Evolutionary conservation across 2,329 filamentous ascomycete species (phyloP).

Genomic region (Alternaria solani): DNA sequence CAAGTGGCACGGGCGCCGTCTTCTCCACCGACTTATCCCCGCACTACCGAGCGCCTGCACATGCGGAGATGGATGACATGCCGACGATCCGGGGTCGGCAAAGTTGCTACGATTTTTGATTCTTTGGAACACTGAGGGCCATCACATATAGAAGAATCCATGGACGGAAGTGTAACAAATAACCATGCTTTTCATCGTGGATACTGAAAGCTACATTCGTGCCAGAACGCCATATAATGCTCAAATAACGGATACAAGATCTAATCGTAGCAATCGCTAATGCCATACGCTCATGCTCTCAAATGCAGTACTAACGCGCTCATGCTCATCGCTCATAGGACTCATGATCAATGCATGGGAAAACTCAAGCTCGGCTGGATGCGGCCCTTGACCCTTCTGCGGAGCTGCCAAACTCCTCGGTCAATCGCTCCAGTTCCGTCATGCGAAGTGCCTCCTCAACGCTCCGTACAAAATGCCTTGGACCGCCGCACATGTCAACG

Average conservation of each 20-base stretch:
- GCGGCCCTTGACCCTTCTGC: slow-evolving; percentile 32
- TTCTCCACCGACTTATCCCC: background rate
- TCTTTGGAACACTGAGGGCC: no score
- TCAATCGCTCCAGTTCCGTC: slow-evolving; percentile 74
- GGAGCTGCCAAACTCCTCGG: slow-evolving; percentile 46
- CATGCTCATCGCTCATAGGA: background rate
- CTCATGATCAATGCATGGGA: background rate
- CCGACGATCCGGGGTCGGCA: background rate
- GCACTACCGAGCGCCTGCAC: background rate
- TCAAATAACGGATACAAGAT: background rate
- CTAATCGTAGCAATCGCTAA: background rate
- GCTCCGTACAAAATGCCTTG: slow-evolving; percentile 78
- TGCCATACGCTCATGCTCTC: background rate
- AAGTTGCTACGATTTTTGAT: background rate
- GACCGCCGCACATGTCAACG: slow-evolving; percentile 80
- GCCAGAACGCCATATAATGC: background rate
- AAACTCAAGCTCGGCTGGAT: slow-evolving; percentile 13
- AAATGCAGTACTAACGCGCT: background rate
- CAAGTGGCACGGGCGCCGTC: background rate
- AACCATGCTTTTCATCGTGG: background rate
- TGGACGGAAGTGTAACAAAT: background rate
- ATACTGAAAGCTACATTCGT: background rate
- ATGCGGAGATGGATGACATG: background rate
- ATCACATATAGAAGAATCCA: background rate
- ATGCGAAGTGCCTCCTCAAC: slow-evolving; percentile 85